Conservation (phyloP, 176 grass and related monocot species). For the Musa itinerans region DNA sequence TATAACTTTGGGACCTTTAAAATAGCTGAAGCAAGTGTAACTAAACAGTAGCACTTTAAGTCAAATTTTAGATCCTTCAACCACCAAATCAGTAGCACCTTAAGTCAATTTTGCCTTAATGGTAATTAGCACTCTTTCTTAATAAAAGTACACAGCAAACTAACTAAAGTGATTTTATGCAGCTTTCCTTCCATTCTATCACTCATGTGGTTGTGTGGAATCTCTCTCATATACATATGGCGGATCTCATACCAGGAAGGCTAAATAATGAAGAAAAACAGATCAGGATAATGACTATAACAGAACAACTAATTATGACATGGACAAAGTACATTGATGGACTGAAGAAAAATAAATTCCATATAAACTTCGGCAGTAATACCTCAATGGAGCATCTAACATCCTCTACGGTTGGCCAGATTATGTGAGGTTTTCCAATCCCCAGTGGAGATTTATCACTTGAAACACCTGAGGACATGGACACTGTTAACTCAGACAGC, state of each 20-base stretch:
- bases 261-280: background rate
- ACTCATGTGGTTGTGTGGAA: too few species aligned
- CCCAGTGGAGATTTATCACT: constrained; percentile 58
- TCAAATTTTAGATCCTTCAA: too few species aligned
- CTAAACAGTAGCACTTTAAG: too few species aligned
- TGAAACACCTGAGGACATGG: constrained; percentile 67
- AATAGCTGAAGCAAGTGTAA: too few species aligned
- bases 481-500: constrained; percentile 64
- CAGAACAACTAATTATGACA: background rate
- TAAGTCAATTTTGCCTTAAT: too few species aligned
- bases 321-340: background rate
- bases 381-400: constrained; percentile 95
- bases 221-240: too few species aligned
- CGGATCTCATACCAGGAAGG: background rate
- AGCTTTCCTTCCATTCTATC: too few species aligned
- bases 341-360: constrained; percentile 4
- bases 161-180: too few species aligned
- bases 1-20: too few species aligned
- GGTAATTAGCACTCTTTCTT: too few species aligned
- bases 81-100: too few species aligned
- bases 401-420: constrained; percentile 90
- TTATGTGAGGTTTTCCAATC: constrained; percentile 67
- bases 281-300: background rate
- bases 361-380: constrained; percentile 21
- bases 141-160: too few species aligned